Base-by-base conservation (phyloP, 1,284 basidiomycete genomes). In the Boletus calvinii region DNA sequence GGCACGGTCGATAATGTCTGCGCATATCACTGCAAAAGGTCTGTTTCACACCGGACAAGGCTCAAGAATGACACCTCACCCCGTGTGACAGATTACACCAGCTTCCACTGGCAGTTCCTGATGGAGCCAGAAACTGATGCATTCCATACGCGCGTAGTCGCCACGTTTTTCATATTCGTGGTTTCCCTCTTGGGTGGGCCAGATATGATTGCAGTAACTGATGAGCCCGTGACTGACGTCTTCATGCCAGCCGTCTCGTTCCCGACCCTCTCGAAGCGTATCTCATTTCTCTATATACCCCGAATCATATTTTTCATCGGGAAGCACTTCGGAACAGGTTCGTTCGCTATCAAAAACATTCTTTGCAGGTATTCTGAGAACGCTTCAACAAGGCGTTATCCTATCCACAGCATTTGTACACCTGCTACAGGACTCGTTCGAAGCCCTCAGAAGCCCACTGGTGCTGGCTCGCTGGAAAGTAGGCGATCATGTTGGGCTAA, bases 241-340 rank as follows among this genome's bases (percentile, higher is more conserved):
- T 15, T 22, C 34, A 31, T 47, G 24, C 29, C 54, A 87, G 87
- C 88, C 8, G 81, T 81, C 0, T 84, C 84, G 0, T 86, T 90
- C 57, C 87, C 88, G 0, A 70, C 79, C 0, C 51, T 87, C 18
- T 86, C 87, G 0, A 80, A 79, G 51, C 75, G 74, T 5, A 63
- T 78, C 6, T 71, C 73, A 2, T 74, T 74, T 50, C 60, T 89
- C 17, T 75, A 76, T 40, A 82, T 89, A 58, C 87, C 86, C 1
- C 75, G 77, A 15, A 72, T 86, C 15, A 60, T 85, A 17, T 91
- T 91, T 65, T 90, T 91, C 67, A 74, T 88, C 26, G 86, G 86
- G 39, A 91, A 90, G 61, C 88, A 91, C 64, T 90, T 90, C 60
- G 88, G 89, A 30, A 91, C 88, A 15, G 86, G 83, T 78, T n/a